Base-by-base conservation (phyloP, 495 filamentous ascomycete species). In the Penicillium flavigenum region DNA sequence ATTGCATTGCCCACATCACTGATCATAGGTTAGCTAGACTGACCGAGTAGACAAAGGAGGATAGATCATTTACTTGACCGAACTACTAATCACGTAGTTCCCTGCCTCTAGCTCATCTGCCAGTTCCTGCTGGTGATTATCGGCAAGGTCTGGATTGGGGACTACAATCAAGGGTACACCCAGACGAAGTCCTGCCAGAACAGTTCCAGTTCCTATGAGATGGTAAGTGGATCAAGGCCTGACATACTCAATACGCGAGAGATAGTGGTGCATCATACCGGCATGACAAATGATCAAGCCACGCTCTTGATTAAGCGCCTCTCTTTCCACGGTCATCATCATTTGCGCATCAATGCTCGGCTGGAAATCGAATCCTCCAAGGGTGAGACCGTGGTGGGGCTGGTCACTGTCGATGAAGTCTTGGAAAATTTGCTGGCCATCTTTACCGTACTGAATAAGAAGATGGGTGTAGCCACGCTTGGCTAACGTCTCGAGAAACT, bases 121-220 rank as follows among this genome's bases (percentile, higher is more conserved):
- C 10, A 98, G 79, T 68, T 98, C 92, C 36, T 83, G 81, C 70
- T 98, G 94, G 65, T 98, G 94, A 62, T 97, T 96, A 62, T 91
- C 90, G 64, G 96, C 84, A 5, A 98, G 81, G 2, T 77, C 74
- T 8, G 83, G 74, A 70, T 98, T 98, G 8, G 92, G 90, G 22
- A 98, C 92, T 4, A 95, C 90, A 45, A 98, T 83, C 29, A 96
- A 69, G 5, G 87, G 83, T 0, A 88, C 76, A 17, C 79, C 78
- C 17, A 82, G 63, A 31, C 91, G 81, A 29, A 95, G 77, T 0
- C 85, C 91, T 67, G 89, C 91, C 1, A 96, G 77, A 24, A 98
- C 89, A n/a, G 89, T 88, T 14, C 94, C 94, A 22, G 92, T 90
- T 54, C 92, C 92, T 96, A 47, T 17, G 39, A 56, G 14, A 31